phyloP scores from a whole-genome alignment of 164 flowering plant species.

The Annona cherimola region DNA sequence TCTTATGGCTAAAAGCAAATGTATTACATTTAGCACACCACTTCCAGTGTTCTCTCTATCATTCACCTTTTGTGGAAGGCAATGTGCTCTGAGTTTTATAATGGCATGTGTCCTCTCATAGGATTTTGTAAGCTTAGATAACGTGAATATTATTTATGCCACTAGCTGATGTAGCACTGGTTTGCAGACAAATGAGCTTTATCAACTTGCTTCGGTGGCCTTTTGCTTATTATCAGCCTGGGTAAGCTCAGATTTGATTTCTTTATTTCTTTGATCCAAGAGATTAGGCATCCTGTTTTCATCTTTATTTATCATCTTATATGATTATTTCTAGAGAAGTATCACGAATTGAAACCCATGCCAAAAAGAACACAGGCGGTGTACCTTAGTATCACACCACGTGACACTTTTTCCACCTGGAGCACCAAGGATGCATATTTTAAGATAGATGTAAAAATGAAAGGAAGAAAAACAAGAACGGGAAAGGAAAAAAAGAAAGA shows the following conservation, averaged over 20 bases:
- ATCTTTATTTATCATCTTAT: not conserved
- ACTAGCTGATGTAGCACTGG: not conserved
- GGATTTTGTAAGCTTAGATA: not conserved
- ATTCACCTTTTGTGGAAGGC: too few relatives aligned
- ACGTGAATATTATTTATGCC: not conserved
- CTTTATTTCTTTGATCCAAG: not conserved
- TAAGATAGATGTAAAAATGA: too few relatives aligned
- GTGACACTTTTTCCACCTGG: too few relatives aligned
- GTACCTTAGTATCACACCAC: too few relatives aligned
- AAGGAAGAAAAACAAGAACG: too few relatives aligned
- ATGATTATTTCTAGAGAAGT: not conserved
- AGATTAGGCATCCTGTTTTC: not conserved
- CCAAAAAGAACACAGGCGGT: too few relatives aligned
- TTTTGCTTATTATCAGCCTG: conserved; percentile 91
- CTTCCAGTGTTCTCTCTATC: too few relatives aligned
- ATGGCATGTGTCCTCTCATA: not conserved
- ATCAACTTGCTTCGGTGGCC: conserved; percentile 94
- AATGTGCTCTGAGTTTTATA: not conserved
- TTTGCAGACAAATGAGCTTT: conserved; percentile 91
- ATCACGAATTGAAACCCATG: too few relatives aligned
- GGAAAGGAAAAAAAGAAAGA: too few relatives aligned
- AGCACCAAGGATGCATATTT: too few relatives aligned
- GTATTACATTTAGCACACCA: too few relatives aligned
- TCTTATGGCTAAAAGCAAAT: too few relatives aligned
- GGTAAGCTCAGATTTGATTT: conserved; percentile 41